Conservation (phyloP, 2,329 filamentous ascomycete species). For the Colletotrichum sp. region DNA sequence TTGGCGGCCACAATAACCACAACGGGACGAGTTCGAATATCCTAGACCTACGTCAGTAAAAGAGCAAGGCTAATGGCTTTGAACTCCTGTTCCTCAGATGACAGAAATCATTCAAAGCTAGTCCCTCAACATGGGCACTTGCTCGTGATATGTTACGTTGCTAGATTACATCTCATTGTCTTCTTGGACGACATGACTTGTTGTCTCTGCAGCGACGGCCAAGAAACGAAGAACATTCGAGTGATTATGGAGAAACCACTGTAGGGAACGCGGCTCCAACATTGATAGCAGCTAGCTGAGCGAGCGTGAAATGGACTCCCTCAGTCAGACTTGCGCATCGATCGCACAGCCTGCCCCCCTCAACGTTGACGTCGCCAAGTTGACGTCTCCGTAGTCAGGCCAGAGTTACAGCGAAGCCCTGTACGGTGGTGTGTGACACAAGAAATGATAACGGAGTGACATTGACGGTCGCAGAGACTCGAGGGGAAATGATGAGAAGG, state of each 20-base stretch:
- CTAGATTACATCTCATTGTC: neutral
- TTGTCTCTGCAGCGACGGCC: neutral
- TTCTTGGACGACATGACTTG: neutral
- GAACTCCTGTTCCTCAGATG: neutral
- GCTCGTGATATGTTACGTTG: neutral
- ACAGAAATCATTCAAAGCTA: neutral
- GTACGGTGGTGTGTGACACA: neutral
- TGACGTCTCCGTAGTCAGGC: neutral
- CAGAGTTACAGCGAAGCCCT: neutral
- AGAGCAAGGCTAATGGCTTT: neutral
- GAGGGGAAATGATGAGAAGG: neutral
- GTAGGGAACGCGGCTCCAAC: neutral
- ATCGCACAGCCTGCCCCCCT: neutral
- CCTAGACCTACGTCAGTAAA: conserved; percentile 35
- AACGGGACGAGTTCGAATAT: conserved; percentile 56
- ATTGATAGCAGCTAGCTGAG: neutral
- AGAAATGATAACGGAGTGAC: conserved; percentile 21
- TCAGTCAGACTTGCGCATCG: neutral
- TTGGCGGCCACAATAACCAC: conserved; percentile 56
- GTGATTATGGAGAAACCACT: neutral
- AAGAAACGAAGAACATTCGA: neutral
- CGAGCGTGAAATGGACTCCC: neutral
- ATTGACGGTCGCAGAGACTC: conserved; percentile 5
- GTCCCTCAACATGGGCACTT: neutral
- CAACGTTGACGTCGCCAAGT: neutral